Evolutionary conservation across 2,329 filamentous ascomycete genomes (phyloP), one percentile per base, ranked within the genome.

Genomic region (Ceratocystis smalleyi): DNA sequence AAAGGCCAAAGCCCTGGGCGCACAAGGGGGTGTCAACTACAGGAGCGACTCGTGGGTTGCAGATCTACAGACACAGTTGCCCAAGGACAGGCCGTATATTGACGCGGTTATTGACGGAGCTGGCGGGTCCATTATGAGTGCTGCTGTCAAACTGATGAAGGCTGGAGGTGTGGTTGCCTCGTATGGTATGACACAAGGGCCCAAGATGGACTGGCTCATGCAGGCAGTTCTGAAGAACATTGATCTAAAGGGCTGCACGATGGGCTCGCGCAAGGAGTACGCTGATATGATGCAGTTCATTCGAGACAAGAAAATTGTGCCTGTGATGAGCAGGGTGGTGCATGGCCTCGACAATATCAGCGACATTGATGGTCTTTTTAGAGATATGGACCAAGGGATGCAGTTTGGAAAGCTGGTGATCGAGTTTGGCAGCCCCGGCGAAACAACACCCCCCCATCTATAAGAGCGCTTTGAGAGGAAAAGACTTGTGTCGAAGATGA

Each of bases 401-500:
- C 92, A 97, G 74, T 96, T 97, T 77, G 94, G 92, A 10, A 97
- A 97, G 76, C 74, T 97, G 69, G 90, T 96, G 1, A 83, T 96
- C 68, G 83, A 89, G 70, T 81, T 91, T 70, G 78, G 72, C n/a
- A 67, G 70, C 0, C 68, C 70, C 12, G 72, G 69, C 4, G 73
- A 71, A 12, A 68, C 69, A 2, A 64, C 70, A 19, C 27, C 24
- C 8, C 22, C 12, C 30, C 22, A 24, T 17, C 40, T 43, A 2
- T 43, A n/a, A 19, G 17, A 17, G 51, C 4, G 2, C 8, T 12
- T 5, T 5, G 12, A 12, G 15, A 19, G 17, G 4, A 30, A 35
- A 15, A 57, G 22, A 17, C 27, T 30, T 57, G 24, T 57, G 12
- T 40, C 22, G 43, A 54, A 43, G 6, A 19, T 63, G 19, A 32